Evolutionary conservation across 139 green algal species (phyloP).

Genomic region (Asterochloris sp.): DNA sequence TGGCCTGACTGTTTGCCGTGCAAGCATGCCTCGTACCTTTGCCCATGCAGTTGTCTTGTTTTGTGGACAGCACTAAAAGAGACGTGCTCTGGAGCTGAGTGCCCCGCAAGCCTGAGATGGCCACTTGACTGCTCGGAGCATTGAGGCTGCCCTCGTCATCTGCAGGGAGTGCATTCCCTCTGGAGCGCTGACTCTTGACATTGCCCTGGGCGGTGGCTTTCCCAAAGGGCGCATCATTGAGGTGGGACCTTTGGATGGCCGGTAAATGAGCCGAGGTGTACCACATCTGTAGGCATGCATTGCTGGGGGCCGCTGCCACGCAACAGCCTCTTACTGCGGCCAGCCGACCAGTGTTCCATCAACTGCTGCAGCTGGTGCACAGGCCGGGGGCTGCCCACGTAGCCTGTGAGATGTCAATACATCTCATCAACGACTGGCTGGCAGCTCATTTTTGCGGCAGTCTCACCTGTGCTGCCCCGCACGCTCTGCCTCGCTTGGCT

Average conservation of each 20-base stretch:
- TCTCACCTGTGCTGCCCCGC: too few relatives aligned
- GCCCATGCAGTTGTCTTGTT: not conserved
- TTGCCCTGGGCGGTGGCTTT: slow-evolving; percentile 78
- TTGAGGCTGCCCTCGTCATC: not conserved
- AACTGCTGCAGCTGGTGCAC: too few relatives aligned
- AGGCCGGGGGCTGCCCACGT: too few relatives aligned
- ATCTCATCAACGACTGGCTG: too few relatives aligned
- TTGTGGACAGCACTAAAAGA: not conserved
- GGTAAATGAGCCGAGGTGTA: not conserved
- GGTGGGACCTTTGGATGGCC: slow-evolving; percentile 33
- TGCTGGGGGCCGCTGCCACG: too few relatives aligned
- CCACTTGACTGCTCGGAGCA: not conserved
- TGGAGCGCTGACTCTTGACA: slow-evolving; percentile 81
- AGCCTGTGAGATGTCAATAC: too few relatives aligned
- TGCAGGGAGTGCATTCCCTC: slow-evolving; percentile 61
- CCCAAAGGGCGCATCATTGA: slow-evolving; percentile 86
- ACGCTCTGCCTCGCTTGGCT: too few relatives aligned
- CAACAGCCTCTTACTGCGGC: not conserved
- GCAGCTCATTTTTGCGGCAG: too few relatives aligned
- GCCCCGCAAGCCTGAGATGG: not conserved
- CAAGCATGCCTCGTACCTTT: not conserved
- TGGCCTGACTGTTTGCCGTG: not conserved
- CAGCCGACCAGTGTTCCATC: too few relatives aligned
- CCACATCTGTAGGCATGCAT: not conserved
- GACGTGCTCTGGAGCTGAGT: not conserved